phyloP scores from a whole-genome alignment of 2,329 filamentous ascomycete species.

The Anthostomella pinea region DNA sequence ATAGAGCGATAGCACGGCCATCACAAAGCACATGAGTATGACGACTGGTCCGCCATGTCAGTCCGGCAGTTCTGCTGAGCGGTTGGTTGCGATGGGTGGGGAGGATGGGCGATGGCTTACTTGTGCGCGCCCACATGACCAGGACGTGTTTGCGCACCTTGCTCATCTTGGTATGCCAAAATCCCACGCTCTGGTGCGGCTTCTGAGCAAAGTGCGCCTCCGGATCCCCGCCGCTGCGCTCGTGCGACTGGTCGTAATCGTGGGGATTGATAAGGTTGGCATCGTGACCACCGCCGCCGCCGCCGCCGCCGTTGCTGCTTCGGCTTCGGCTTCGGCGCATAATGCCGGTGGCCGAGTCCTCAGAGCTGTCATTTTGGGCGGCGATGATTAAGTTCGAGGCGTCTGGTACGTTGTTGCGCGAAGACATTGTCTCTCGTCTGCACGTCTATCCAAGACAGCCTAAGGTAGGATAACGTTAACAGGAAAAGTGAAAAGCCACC shows the following conservation, averaged over 20 bases:
- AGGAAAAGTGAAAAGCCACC: too few species aligned
- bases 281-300: constrained; percentile 8
- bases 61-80: background rate
- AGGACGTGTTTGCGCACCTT: constrained; percentile 20
- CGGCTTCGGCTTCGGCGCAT: background rate
- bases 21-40: constrained; percentile 53
- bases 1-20: constrained; percentile 56
- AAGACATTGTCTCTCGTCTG: too few species aligned
- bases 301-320: background rate
- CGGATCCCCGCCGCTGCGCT: constrained; percentile 5
- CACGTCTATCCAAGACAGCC: too few species aligned
- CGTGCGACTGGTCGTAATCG: constrained; percentile 11
- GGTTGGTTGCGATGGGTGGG: background rate
- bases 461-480: too few species aligned
- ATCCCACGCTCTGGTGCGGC: constrained; percentile 22
- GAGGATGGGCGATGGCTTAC: constrained; percentile 12
- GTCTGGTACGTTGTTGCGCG: constrained; percentile 5
- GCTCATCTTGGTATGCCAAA: constrained; percentile 23
- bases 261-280: constrained; percentile 6
- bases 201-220: constrained; percentile 5
- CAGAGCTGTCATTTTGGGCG: constrained; percentile 4
- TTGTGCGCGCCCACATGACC: constrained; percentile 18
- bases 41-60: constrained; percentile 32
- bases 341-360: background rate
- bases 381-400: constrained; percentile 10